Conservation (phyloP, 768 basidiomycete species). For the Kwoniella mangroviensis region DNA sequence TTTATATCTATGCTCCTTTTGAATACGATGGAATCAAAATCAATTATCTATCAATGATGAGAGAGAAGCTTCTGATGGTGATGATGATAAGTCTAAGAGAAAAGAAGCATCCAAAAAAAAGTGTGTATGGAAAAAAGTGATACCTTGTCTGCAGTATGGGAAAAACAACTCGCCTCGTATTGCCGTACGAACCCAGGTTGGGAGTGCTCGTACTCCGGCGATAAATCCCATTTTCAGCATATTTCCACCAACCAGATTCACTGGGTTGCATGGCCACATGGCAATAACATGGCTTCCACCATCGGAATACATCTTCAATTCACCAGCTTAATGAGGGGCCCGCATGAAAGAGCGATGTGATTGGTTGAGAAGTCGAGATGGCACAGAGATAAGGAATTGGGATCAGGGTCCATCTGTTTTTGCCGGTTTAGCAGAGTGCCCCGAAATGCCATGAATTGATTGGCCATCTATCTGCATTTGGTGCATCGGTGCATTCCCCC, state of each 20-base stretch:
- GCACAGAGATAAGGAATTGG: slow-evolving; percentile 7
- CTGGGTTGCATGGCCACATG: not conserved
- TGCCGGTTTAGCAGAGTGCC: not conserved
- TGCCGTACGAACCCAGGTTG: not conserved
- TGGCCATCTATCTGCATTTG: not conserved
- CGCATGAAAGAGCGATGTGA: not conserved
- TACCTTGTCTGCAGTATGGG: not conserved
- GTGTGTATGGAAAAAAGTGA: not conserved
- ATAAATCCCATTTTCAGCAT: not conserved
- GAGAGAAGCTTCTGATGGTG: slow-evolving; percentile 11
- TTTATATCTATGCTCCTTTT: not conserved
- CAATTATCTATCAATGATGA: slow-evolving; percentile 7
- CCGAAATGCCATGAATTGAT: not conserved
- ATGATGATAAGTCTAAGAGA: slow-evolving; percentile 1
- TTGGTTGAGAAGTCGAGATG: not conserved
- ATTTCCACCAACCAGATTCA: not conserved
- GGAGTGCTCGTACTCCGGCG: not conserved
- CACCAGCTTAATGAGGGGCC: not conserved
- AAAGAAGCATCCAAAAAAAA: not conserved
- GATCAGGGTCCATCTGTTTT: not conserved
- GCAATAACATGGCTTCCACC: not conserved
- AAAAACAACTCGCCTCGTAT: not conserved
- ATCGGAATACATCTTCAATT: not conserved
- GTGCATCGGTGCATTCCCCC: not conserved
- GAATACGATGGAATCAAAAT: not conserved